Base-by-base conservation (phyloP, 2,329 filamentous ascomycete genomes). In the Aspergillus pseudoviridinutans region DNA sequence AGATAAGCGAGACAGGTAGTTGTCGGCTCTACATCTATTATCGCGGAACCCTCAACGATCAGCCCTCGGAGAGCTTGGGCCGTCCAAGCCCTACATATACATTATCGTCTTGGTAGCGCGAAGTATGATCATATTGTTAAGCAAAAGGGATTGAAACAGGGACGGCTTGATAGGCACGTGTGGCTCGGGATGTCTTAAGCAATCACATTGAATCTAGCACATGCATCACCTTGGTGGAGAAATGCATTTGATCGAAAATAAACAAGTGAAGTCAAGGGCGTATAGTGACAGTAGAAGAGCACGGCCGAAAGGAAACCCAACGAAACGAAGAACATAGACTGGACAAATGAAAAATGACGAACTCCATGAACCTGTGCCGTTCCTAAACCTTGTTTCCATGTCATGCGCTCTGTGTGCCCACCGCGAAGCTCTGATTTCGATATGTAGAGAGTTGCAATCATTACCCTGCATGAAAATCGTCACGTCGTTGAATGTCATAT, bases 401-500 rank as follows among this genome's bases (percentile, higher is more conserved):
- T 47, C 44, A n/a, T 47, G 12, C 24, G 22, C 22, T 14, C 44
- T 17, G 22, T 47, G 22, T 47, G 22, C 44, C 44, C 5, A 25
- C 22, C 24, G 6, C 17, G 22, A 24, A 38, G 32, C 20, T 24
- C 24, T 22, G 4, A 47, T 12, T 20, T 47, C 22, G 35, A 53
- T 54, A 54, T 46, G 55, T 59, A 38, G 50, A 62, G 65, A 60
- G 60, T 65, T 64, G 64, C 66, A 56, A 56, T 64, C 51, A 51
- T 38, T 38, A 49, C 28, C 42, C 47, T 41, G 44, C 28, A 50
- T 59, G 28, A 60, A 58, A 57, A 61, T 74, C 71, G 56, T 74
- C 64, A 71, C 66, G 62, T 73, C 71, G 67, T 74, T 62, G 72
- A 59, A 55, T 58, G 62, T 66, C 64, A 57, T 67, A 57, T 53